A percentile compares a stretch with the other conserved stretches of the same genome.
These are phyloP conservation scores for Aspergillus oerlinghausenensis DNA, from an alignment of 2,329 filamentous ascomycete genomes.

Conservation along the genomic window DNA sequence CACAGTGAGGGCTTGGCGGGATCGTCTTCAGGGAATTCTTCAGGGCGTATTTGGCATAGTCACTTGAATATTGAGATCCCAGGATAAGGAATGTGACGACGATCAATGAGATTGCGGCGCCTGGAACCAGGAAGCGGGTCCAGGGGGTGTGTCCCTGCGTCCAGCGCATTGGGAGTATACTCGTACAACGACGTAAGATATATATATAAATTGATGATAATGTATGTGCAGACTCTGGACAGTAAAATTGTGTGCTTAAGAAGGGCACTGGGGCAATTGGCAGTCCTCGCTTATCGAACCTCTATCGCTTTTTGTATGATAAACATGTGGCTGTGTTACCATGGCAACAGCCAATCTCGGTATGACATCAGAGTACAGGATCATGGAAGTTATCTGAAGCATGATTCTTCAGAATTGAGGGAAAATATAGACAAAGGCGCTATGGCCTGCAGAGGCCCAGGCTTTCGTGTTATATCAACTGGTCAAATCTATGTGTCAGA, in stretches of 20 bases:
- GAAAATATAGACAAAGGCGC: conserved; percentile 1
- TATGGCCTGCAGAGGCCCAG: conserved; percentile 12
- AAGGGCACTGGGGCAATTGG: neutral
- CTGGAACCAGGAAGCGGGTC: conserved; percentile 25
- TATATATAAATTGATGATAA: neutral
- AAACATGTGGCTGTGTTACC: neutral
- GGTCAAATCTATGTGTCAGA: conserved; percentile 21
- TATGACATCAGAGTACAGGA: neutral
- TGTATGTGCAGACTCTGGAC: neutral
- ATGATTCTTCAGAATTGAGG: neutral
- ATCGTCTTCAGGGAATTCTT: conserved; percentile 11
- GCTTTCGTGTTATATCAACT: conserved; percentile 3
- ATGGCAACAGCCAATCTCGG: neutral
- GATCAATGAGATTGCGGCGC: conserved; percentile 23
- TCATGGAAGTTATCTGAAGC: neutral
- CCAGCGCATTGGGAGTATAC: conserved; percentile 7
- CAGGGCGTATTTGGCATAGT: conserved; percentile 18
- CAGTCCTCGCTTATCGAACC: conserved; percentile 10
- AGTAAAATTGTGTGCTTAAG: neutral
- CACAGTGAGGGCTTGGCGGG: conserved; percentile 1
- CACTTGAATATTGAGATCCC: conserved; percentile 10
- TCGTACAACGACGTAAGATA: neutral
- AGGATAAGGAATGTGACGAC: conserved; percentile 26
- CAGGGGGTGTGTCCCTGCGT: conserved; percentile 15
- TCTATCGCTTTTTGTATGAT: neutral